These are phyloP conservation scores for Ustilago vetiveriae DNA, from an alignment of 1,284 basidiomycete genomes.

Conservation along the genomic window DNA sequence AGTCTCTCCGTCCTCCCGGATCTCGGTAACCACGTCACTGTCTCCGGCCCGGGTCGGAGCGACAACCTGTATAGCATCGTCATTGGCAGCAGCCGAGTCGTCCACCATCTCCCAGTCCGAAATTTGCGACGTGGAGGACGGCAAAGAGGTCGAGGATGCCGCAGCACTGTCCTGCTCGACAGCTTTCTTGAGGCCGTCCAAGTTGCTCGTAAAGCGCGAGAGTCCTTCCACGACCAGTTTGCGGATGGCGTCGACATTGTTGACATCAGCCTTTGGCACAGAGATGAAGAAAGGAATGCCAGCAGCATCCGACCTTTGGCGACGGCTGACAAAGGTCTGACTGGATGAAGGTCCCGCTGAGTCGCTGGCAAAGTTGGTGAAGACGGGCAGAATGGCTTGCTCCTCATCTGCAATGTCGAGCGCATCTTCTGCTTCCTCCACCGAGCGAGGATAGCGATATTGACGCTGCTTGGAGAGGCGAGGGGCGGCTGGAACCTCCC, in stretches of 20 bases:
- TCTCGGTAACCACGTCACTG: slow-evolving; percentile 45
- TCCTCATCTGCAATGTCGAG: slow-evolving; percentile 48
- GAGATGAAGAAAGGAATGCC: slow-evolving; percentile 65
- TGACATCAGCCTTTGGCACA: slow-evolving; percentile 41
- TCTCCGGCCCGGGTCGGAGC: slow-evolving; percentile 10
- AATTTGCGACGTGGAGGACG: slow-evolving; percentile 8
- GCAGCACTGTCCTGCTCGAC: slow-evolving; percentile 11
- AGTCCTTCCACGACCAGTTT: slow-evolving; percentile 48
- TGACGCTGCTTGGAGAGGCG: slow-evolving; percentile 36
- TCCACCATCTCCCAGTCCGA: slow-evolving; percentile 53
- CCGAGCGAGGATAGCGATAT: slow-evolving; percentile 38
- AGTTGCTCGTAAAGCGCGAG: slow-evolving; percentile 27
- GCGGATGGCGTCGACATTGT: slow-evolving; percentile 42
- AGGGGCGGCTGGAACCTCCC: slow-evolving; percentile 48
- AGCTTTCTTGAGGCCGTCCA: slow-evolving; percentile 19
- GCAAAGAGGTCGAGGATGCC: not conserved
- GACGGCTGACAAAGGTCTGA: slow-evolving; percentile 41
- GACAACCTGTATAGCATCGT: slow-evolving; percentile 24
- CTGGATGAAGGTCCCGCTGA: slow-evolving; percentile 16
- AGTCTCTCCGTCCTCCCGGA: slow-evolving; percentile 44
- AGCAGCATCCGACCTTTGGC: slow-evolving; percentile 26
- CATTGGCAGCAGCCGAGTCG: slow-evolving; percentile 15
- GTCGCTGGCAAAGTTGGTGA: slow-evolving; percentile 32
- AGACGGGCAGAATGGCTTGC: slow-evolving; percentile 56
- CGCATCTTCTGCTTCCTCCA: slow-evolving; percentile 48